These are phyloP conservation scores for Dendrobium nobile DNA, from an alignment of 106 monocot genomes.

Conservation along the genomic window DNA sequence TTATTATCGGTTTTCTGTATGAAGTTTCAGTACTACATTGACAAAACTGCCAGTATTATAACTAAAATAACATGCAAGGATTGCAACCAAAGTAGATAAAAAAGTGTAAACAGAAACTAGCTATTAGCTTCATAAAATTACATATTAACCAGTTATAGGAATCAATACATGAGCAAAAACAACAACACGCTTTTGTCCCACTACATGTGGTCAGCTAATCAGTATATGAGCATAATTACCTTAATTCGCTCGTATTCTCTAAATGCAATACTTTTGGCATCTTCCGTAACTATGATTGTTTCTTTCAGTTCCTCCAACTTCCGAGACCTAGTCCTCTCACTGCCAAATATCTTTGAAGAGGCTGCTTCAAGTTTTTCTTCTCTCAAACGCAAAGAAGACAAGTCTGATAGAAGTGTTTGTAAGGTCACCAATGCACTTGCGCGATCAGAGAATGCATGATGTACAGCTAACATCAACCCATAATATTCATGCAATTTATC, in stretches of 20 bases:
- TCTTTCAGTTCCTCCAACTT: conserved; percentile 79
- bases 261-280: conserved; percentile 66
- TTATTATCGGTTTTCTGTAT: background rate
- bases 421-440: conserved; percentile 70
- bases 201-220: too few species aligned
- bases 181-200: too few species aligned
- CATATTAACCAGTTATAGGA: background rate
- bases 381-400: conserved; percentile 68
- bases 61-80: background rate
- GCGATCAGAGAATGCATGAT: conserved; percentile 77
- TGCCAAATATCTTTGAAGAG: conserved; percentile 58
- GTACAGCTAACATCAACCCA: conserved; percentile 80
- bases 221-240: conserved; percentile 28
- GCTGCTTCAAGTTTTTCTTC: conserved; percentile 75
- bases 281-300: conserved; percentile 65
- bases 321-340: conserved; percentile 49
- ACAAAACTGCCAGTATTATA: background rate
- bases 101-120: background rate
- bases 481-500: conserved; percentile 86
- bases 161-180: background rate
- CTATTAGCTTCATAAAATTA: background rate
- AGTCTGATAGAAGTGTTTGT: conserved; percentile 70
- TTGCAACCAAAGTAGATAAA: background rate
- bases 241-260: conserved; percentile 86
- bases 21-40: background rate